phyloP scores from a whole-genome alignment of 2,329 filamentous ascomycete species.

The Ambrosiella beaveri region DNA sequence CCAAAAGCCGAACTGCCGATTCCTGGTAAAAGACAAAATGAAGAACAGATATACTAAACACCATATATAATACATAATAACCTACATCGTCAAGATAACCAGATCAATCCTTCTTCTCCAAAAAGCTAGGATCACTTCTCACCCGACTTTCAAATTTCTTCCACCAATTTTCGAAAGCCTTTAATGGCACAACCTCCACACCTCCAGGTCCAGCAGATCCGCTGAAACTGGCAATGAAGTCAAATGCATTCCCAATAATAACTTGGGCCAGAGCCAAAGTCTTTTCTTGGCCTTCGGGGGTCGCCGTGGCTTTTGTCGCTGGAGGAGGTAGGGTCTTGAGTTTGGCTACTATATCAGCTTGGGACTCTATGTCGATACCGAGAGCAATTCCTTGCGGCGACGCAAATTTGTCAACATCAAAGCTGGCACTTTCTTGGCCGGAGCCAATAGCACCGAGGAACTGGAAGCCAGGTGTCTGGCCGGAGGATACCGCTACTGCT shows the following conservation, averaged over 20 bases:
- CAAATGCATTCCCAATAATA: constrained; percentile 94
- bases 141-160: constrained; percentile 81
- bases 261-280: constrained; percentile 73
- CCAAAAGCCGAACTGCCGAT: too few relatives aligned
- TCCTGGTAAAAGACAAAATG: too few relatives aligned
- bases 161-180: constrained; percentile 97
- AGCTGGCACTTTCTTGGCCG: constrained; percentile 82
- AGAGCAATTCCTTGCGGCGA: constrained; percentile 42
- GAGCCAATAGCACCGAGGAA: constrained; percentile 81
- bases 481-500: constrained; percentile 23
- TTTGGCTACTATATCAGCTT: constrained; percentile 50
- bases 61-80: not conserved
- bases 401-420: constrained; percentile 41
- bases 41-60: too few relatives aligned
- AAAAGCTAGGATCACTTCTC: constrained; percentile 69
- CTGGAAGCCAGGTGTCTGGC: constrained; percentile 43
- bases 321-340: constrained; percentile 40
- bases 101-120: constrained; percentile 42
- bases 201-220: constrained; percentile 42
- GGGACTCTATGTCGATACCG: constrained; percentile 68
- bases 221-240: constrained; percentile 82
- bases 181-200: constrained; percentile 79
- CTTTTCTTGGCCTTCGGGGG: constrained; percentile 14
- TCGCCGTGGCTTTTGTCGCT: not conserved
- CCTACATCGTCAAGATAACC: not conserved